These are phyloP conservation scores for Fusarium sp. DNA, from an alignment of 2,329 filamentous ascomycete genomes.

Conservation along the genomic window DNA sequence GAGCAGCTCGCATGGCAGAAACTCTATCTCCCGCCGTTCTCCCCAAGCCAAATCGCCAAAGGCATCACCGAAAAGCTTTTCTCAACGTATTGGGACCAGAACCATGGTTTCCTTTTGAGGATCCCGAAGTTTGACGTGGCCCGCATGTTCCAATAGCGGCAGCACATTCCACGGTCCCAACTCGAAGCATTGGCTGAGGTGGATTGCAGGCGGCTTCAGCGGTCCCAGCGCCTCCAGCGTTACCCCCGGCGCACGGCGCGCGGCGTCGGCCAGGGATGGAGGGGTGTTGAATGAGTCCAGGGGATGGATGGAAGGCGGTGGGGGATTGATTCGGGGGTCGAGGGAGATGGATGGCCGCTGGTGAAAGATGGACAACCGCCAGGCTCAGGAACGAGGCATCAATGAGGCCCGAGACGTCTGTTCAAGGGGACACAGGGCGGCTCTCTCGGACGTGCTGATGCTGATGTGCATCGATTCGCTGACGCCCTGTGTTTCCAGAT, in stretches of 20 bases:
- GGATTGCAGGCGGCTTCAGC: conserved; percentile 42
- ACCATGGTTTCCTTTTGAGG: conserved; percentile 1
- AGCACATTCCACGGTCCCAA: conserved; percentile 44
- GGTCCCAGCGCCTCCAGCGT: conserved; percentile 38
- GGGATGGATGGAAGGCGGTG: conserved; percentile 21
- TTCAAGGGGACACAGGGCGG: conserved; percentile 9
- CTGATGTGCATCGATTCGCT: background rate
- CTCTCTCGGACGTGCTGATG: background rate
- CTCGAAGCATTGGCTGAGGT: conserved; percentile 43
- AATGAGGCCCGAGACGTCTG: conserved; percentile 23
- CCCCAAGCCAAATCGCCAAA: background rate
- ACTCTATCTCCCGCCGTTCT: background rate
- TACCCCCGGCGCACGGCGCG: conserved; percentile 25
- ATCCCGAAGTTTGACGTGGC: conserved; percentile 30
- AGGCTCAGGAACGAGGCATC: conserved; percentile 36
- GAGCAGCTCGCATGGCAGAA: background rate
- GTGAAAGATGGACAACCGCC: background rate
- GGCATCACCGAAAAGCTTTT: background rate
- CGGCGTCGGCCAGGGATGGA: conserved; percentile 16
- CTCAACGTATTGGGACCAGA: background rate
- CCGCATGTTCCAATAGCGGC: conserved; percentile 42
- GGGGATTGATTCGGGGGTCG: conserved; percentile 10
- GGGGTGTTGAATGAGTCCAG: conserved; percentile 26
- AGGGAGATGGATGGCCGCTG: background rate
- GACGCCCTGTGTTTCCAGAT: background rate